Percentiles rank a stretch among this genome's conserved stretches.
These are phyloP conservation scores for Acrasis kona DNA, from an alignment of 78 protist species.

Conservation along the genomic window DNA sequence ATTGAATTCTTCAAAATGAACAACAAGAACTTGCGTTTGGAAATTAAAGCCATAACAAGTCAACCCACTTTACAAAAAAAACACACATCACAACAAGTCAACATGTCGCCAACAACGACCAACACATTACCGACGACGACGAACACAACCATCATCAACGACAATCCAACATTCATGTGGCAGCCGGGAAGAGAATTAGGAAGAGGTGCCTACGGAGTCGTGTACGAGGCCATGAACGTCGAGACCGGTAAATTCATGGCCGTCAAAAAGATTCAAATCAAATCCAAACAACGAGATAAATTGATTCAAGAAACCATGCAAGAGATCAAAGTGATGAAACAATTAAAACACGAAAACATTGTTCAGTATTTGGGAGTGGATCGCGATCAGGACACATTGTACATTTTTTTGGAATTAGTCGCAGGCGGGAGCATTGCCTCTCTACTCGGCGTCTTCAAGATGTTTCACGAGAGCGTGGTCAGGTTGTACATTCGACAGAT, in stretches of 20 bases:
- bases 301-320: not conserved
- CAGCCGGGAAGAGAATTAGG: not conserved
- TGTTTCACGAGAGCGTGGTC: not conserved
- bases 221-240: slow-evolving; percentile 4
- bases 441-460: slow-evolving; percentile 2
- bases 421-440: slow-evolving; percentile 16
- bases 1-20: not conserved
- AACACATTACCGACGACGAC: no score
- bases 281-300: not conserved
- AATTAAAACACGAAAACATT: slow-evolving; percentile 40
- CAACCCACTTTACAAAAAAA: not conserved
- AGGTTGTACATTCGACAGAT: slow-evolving; percentile 15
- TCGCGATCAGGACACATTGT: not conserved
- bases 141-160: no score
- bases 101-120: not conserved
- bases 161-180: not conserved
- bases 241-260: slow-evolving; percentile 19
- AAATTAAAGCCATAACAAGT: not conserved
- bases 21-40: not conserved
- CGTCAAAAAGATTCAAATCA: slow-evolving; percentile 2
- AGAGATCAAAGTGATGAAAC: slow-evolving; percentile 1
- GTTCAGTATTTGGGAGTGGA: slow-evolving; percentile 41
- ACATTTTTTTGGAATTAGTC: slow-evolving; percentile 19
- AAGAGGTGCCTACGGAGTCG: slow-evolving; percentile 13
- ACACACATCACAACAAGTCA: not conserved